A percentile compares a stretch with the other conserved stretches of the same genome.
Conservation (phyloP, 805 yeast species). For the Candida jianshihensis region DNA sequence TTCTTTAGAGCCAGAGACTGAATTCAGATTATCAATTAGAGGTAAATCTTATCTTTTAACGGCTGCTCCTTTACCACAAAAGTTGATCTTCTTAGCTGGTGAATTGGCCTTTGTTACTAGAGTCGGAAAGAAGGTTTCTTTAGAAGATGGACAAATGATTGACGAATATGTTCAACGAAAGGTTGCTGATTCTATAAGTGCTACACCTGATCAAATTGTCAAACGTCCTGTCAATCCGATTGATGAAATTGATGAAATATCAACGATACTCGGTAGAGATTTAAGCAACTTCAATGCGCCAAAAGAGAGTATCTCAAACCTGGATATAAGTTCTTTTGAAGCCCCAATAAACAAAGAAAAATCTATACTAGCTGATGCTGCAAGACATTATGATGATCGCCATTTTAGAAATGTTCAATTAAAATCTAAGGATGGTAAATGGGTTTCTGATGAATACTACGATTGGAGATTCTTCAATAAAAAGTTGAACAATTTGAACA, state of each 20-base stretch:
- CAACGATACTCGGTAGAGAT: slow-evolving; percentile 22
- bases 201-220: slow-evolving; percentile 24
- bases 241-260: slow-evolving; percentile 21
- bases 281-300: slow-evolving; percentile 22
- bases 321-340: slow-evolving; percentile 21
- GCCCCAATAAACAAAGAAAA: slow-evolving; percentile 23
- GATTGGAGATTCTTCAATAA: slow-evolving; percentile 64
- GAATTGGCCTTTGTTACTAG: slow-evolving; percentile 34
- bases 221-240: slow-evolving; percentile 25
- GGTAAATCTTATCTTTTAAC: slow-evolving; percentile 37
- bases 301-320: slow-evolving; percentile 9
- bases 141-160: slow-evolving; percentile 28
- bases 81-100: slow-evolving; percentile 34
- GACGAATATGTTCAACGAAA: slow-evolving; percentile 27
- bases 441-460: slow-evolving; percentile 34
- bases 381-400: slow-evolving; percentile 23
- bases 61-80: slow-evolving; percentile 38
- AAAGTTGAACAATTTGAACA: slow-evolving; percentile 29
- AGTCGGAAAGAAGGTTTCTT: slow-evolving; percentile 24
- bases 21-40: slow-evolving; percentile 30
- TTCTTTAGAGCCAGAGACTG: slow-evolving; percentile 27
- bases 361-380: slow-evolving; percentile 24
- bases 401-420: slow-evolving; percentile 27
- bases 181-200: slow-evolving; percentile 11
- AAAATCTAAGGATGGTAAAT: slow-evolving; percentile 27